Evolutionary conservation across 2,329 filamentous ascomycete species (phyloP), one percentile per base, ranked within the genome.

Genomic region (Nigrospora osmanthi): DNA sequence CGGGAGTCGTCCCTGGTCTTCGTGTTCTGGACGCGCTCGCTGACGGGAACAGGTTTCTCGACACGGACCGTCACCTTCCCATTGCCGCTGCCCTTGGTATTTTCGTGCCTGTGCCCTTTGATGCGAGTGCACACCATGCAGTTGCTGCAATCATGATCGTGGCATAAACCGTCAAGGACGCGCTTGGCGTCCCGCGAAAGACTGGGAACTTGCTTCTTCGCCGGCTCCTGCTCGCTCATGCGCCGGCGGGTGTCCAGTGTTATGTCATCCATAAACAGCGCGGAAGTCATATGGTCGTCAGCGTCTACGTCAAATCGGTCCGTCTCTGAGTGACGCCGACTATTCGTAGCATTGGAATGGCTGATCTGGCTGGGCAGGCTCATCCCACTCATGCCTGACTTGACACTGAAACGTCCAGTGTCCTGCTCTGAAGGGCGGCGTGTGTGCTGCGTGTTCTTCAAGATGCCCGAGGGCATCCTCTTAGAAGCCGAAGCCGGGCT

Each of bases 11-110:
- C 50, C 40, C 48, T 31, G 11, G 49, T 37, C 16, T 16, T 17
- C n/a, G 71, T 59, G 49, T 72, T 69, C 11, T 74, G 68, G 37
- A 76, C 72, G 63, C 62, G 80, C 60, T 82, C 76, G 0, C 81
- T 83, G 44, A 85, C 78, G 13, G 83, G 81, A 37, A 83, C 72
- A 3, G 84, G 85, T 30, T 79, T 81, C 30, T 79, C 65, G 38
- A 85, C 73, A 38, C 72, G 76, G 35, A 88, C 68, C 41, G 69
- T 67, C 34, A 77, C 76, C 60, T 81, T 81, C 59, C 80, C 76
- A 49, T 66, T 67, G 14, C 56, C 53, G 12, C 61, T 58, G 13
- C 67, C 51, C 40, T 72, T 68, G 4, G 63, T 53, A 6, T 62
- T 52, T n/a, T 61, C 62, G 19, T 54, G 51, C 28, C 42, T 47